These are phyloP conservation scores for Pichia nanzhaoensis DNA, from an alignment of 805 yeast species.

Conservation along the genomic window DNA sequence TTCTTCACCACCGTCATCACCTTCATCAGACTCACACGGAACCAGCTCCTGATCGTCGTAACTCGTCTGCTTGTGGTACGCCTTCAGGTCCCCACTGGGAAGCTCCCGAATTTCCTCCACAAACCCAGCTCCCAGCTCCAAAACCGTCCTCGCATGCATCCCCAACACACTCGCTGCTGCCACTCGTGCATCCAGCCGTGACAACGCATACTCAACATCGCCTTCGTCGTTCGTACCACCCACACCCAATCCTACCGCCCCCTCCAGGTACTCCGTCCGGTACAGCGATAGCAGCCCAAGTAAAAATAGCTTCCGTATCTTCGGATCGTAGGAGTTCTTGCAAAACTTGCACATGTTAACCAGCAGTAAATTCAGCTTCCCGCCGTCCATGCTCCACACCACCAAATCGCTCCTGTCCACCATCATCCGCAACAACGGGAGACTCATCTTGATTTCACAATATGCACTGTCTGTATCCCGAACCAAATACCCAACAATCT, in stretches of 20 bases:
- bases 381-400: conserved; percentile 14
- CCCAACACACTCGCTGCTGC: conserved; percentile 23
- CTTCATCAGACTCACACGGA: conserved; percentile 18
- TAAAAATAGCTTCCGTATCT: conserved; percentile 51
- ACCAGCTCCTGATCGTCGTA: conserved; percentile 32
- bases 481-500: conserved; percentile 34
- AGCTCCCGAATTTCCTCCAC: conserved; percentile 72
- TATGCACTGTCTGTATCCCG: conserved; percentile 40
- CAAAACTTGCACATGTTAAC: conserved; percentile 26
- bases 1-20: conserved; percentile 15
- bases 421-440: conserved; percentile 36
- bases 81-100: conserved; percentile 47
- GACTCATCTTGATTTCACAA: conserved; percentile 34
- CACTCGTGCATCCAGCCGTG: conserved; percentile 18
- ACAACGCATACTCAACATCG: conserved; percentile 21
- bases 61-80: conserved; percentile 39
- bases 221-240: not conserved
- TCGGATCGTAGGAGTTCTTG: conserved; percentile 61
- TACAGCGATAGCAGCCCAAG: conserved; percentile 28
- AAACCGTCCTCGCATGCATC: conserved; percentile 22
- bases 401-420: conserved; percentile 31
- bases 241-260: not conserved
- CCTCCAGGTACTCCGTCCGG: conserved; percentile 14
- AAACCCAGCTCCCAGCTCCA: conserved; percentile 32
- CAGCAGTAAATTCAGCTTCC: conserved; percentile 16